These are phyloP conservation scores for Stellera chamaejasme DNA, from an alignment of 345 rosid species.

Conservation along the genomic window DNA sequence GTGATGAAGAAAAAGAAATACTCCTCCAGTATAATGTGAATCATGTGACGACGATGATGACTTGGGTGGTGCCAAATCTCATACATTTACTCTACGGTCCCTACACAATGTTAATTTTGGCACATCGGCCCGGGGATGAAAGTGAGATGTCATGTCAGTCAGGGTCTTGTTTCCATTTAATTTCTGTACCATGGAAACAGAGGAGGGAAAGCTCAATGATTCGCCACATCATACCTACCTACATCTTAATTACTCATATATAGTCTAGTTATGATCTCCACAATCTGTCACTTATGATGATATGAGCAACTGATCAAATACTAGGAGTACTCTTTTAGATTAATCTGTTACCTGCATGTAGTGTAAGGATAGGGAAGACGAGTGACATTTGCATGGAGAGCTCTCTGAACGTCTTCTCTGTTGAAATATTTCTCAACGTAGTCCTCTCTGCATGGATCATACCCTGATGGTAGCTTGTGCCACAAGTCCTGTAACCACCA, in stretches of 20 bases:
- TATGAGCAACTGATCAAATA: too few species aligned
- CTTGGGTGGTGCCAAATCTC: not conserved
- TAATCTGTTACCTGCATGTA: constrained; percentile 45
- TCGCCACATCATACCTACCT: too few species aligned
- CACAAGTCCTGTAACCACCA: constrained; percentile 30
- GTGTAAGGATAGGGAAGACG: constrained; percentile 48
- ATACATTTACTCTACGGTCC: too few species aligned
- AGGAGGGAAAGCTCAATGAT: constrained; percentile 12
- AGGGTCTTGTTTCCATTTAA: not conserved
- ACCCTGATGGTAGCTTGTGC: constrained; percentile 49
- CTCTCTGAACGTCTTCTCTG: constrained; percentile 59
- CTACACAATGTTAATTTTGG: too few species aligned
- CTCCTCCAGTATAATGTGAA: not conserved
- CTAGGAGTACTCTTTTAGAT: too few species aligned
- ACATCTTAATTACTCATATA: too few species aligned
- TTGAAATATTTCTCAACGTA: constrained; percentile 51
- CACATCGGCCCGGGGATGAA: too few species aligned
- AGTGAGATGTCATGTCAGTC: too few species aligned
- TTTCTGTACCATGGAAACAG: constrained; percentile 10
- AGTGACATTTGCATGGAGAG: constrained; percentile 66
- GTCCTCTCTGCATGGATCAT: constrained; percentile 60
- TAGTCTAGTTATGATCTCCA: too few species aligned
- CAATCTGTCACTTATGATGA: too few species aligned
- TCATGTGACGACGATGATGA: not conserved
- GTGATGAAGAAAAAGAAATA: not conserved